phyloP scores from a whole-genome alignment of 768 basidiomycete genomes.

The Tricholoma flavovirens region DNA sequence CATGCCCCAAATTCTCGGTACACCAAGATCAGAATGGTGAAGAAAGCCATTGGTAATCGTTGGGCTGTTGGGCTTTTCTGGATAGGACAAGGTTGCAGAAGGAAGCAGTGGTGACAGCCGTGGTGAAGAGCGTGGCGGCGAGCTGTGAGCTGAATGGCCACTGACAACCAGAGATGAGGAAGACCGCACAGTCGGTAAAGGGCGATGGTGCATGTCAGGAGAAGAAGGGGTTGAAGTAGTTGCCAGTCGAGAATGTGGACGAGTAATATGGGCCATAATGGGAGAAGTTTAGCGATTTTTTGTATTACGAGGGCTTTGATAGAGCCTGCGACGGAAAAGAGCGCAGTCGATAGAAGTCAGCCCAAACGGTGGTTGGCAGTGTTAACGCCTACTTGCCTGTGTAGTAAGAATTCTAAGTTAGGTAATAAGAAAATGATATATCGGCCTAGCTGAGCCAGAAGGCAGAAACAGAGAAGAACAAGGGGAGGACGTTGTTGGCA shows the following conservation, averaged over 20 bases:
- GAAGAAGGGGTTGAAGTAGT: slow-evolving; percentile 15
- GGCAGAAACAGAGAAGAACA: not conserved
- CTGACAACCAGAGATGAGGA: slow-evolving; percentile 37
- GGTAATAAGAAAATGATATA: not conserved
- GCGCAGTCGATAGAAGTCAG: not conserved
- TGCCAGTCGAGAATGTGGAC: slow-evolving; percentile 11
- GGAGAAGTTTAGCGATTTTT: not conserved
- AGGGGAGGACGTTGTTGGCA: not conserved
- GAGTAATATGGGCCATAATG: slow-evolving; percentile 15
- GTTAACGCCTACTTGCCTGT: not conserved
- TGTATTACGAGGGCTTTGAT: not conserved
- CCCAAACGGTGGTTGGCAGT: not conserved
- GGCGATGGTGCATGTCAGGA: slow-evolving; percentile 57
- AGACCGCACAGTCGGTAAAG: slow-evolving; percentile 50
- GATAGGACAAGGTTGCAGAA: slow-evolving; percentile 36
- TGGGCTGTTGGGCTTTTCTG: slow-evolving; percentile 32
- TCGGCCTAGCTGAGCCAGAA: not conserved
- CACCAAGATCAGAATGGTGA: slow-evolving; percentile 25
- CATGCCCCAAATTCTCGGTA: slow-evolving; percentile 60
- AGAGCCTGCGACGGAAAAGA: not conserved
- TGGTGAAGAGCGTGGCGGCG: slow-evolving; percentile 41
- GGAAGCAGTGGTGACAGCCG: slow-evolving; percentile 49
- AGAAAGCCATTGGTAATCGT: slow-evolving; percentile 26
- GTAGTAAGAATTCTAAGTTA: not conserved
- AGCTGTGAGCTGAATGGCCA: slow-evolving; percentile 24